These are phyloP conservation scores for Acer yangbiense DNA, from an alignment of 345 rosid genomes.

Conservation along the genomic window DNA sequence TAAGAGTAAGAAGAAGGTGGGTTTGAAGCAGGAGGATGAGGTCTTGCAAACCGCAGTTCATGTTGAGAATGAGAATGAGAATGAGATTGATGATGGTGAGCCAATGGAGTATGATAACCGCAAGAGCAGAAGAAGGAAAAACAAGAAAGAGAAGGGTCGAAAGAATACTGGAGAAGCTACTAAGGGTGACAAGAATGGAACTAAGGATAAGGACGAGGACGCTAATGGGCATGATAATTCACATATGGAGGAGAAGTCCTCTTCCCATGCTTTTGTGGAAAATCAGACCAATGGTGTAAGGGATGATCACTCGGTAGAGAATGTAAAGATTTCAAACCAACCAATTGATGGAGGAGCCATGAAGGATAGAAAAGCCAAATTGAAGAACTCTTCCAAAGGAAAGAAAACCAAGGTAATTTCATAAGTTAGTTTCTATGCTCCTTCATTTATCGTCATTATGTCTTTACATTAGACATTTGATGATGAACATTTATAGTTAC, in stretches of 20 bases:
- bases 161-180: conserved; percentile 34
- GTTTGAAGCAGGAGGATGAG: conserved; percentile 33
- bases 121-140: conserved; percentile 53
- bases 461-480: not conserved
- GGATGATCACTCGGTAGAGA: conserved; percentile 36
- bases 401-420: conserved; percentile 72
- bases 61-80: conserved; percentile 45
- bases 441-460: conserved; percentile 3
- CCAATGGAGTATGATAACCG: conserved; percentile 43
- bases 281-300: conserved; percentile 29
- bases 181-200: conserved; percentile 31
- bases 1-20: conserved; percentile 44
- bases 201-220: conserved; percentile 29
- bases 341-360: conserved; percentile 34
- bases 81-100: conserved; percentile 40
- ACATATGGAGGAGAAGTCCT: conserved; percentile 32
- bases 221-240: conserved; percentile 27
- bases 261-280: conserved; percentile 26
- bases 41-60: conserved; percentile 23
- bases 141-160: conserved; percentile 52
- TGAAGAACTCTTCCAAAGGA: conserved; percentile 69
- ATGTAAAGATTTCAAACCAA: conserved; percentile 29
- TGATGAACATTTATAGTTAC: not conserved
- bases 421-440: not conserved
- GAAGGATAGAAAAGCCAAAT: conserved; percentile 48